Evolutionary conservation across 805 yeast species (phyloP).

Genomic region (Zygosaccharomyces siamensis): DNA sequence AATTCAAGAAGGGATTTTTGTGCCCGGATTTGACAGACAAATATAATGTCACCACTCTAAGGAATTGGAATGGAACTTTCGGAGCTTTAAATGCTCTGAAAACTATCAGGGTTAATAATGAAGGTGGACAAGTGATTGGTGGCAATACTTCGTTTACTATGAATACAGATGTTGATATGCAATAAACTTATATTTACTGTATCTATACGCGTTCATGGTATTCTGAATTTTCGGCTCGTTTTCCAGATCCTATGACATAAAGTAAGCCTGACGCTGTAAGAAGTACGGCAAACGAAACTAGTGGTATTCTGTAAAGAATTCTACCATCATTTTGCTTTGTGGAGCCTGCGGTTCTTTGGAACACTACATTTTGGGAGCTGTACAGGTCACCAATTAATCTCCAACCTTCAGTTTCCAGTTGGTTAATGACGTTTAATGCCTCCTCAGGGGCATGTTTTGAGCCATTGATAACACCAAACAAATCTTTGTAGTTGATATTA

Average conservation of each 20-base stretch:
- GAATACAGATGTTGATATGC: conserved; percentile 23
- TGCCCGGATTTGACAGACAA: conserved; percentile 68
- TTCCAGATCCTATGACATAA: neutral
- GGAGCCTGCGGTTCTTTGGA: conserved; percentile 14
- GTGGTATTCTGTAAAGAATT: neutral
- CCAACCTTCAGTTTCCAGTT: conserved; percentile 26
- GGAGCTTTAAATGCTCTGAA: conserved; percentile 71
- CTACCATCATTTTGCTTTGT: neutral
- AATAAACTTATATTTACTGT: conserved; percentile 1
- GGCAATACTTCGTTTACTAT: conserved; percentile 9
- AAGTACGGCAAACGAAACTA: neutral
- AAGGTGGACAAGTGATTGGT: conserved; percentile 28
- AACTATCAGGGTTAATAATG: conserved; percentile 36
- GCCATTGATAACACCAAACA: conserved; percentile 27
- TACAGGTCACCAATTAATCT: conserved; percentile 24
- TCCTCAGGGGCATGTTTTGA: conserved; percentile 25
- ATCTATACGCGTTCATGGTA: neutral
- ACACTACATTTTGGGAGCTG: conserved; percentile 19
- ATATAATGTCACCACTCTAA: conserved; percentile 53
- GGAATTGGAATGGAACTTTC: conserved; percentile 75
- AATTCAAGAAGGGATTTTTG: conserved; percentile 62
- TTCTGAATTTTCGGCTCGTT: neutral
- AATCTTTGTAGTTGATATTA: conserved; percentile 24
- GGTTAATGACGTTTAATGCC: conserved; percentile 19
- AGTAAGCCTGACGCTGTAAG: neutral